phyloP scores from a whole-genome alignment of 495 filamentous ascomycete species.

The Chaetomidium leptoderma region DNA sequence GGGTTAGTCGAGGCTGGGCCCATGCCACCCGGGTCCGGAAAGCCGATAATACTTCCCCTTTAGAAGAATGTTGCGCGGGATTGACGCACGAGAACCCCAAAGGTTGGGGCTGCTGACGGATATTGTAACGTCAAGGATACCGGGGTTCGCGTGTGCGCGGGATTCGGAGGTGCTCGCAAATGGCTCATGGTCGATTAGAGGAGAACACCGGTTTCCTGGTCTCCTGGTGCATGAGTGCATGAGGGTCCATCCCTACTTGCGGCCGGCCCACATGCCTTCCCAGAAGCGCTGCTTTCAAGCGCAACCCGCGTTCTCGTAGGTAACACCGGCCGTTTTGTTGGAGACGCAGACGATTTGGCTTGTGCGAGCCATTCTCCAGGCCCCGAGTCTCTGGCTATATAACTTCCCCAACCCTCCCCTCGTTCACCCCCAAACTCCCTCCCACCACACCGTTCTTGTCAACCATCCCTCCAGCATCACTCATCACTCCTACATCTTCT shows the following conservation, averaged over 20 bases:
- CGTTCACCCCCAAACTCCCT: not conserved
- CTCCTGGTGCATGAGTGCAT: not conserved
- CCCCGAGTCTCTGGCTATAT: not conserved
- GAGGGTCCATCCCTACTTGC: not conserved
- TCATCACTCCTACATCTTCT: not conserved
- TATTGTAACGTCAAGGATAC: conserved; percentile 8
- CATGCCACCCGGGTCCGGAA: not conserved
- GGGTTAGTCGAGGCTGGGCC: not conserved
- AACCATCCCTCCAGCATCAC: not conserved
- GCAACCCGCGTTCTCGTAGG: conserved; percentile 2
- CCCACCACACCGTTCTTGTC: not conserved
- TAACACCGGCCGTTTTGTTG: conserved; percentile 6
- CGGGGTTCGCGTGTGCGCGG: conserved; percentile 4
- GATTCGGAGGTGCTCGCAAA: conserved; percentile 7
- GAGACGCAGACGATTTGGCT: not conserved
- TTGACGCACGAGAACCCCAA: not conserved
- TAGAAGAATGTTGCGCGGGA: not conserved
- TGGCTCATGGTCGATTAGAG: conserved; percentile 17
- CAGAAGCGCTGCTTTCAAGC: not conserved
- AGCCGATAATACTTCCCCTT: not conserved
- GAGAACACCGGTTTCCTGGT: not conserved
- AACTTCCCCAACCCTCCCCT: conserved; percentile 4
- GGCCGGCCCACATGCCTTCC: conserved; percentile 8
- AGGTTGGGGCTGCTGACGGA: not conserved
- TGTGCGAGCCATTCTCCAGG: not conserved